Evolutionary conservation across 257 asterid species (phyloP), one percentile per base, ranked within the genome.

Genomic region (Lavandula angustifolia): DNA sequence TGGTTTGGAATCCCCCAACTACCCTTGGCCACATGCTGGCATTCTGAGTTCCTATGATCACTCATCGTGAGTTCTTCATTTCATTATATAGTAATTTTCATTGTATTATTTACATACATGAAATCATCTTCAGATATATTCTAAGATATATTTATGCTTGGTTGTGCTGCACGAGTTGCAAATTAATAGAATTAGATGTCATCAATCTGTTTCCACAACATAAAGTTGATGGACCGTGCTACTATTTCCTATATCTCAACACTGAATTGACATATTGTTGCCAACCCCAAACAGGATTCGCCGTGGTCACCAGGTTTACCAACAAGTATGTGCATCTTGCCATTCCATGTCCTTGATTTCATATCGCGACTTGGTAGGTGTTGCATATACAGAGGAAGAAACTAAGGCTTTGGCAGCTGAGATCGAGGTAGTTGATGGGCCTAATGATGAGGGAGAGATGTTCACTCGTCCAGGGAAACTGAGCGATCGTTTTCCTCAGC

Each of bases 361-460:
- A 38, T 87, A 77, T 37, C 92, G 95, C 70, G 92, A 87, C 83
- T 79, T 87, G 78, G 95, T 87, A 29, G 86, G 96, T 51, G 95
- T 89, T 70, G 94, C 96, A 48, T 89, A 89, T 64, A 89, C 96
- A 4, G 96, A 89, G 79, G 96, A 89, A 76, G 96, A 89, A 87
- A 80, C 86, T 41, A 89, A 87, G 79, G 96, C 94, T 33, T 78
- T 89, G 94, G 96, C 96, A 43, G 95, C 96, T 74, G 96, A 89
- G 80, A 89, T 89, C 74, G 96, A 89, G 76, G 96, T 89, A 8
- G 84, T 63, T 73, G 96, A 89, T 73, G 96, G 96, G 17, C 96
- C 96, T 72, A 89, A 89, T 77, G 96, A 89, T 66, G 96, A 89
- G 79, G 96, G 96, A 43, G 96, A 89, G 83, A 87, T 87, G 95